These are phyloP conservation scores for Fusarium sp. DNA, from an alignment of 2,329 filamentous ascomycete genomes.

Conservation along the genomic window DNA sequence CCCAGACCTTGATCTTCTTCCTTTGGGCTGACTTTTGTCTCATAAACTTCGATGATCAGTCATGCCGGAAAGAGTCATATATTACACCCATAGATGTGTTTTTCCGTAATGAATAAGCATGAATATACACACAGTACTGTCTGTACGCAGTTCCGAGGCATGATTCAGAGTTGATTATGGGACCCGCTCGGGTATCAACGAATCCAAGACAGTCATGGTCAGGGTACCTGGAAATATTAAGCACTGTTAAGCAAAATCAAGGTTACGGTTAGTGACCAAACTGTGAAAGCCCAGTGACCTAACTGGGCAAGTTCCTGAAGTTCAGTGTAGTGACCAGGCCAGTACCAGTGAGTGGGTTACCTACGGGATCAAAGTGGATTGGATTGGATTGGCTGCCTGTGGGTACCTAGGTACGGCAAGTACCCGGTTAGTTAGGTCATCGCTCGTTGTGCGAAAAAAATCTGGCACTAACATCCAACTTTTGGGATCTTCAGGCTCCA, in stretches of 20 bases:
- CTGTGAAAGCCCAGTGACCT: slow-evolving; percentile 1
- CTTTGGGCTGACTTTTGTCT: not conserved
- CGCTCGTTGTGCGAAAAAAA: slow-evolving; percentile 49
- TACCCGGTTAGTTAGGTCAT: slow-evolving; percentile 38
- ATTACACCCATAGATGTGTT: not conserved
- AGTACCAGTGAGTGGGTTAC: slow-evolving; percentile 3
- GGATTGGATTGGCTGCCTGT: slow-evolving; percentile 26
- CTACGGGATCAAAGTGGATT: slow-evolving; percentile 5
- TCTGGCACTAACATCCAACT: slow-evolving; percentile 51
- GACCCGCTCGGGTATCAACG: slow-evolving; percentile 32
- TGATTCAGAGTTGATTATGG: slow-evolving; percentile 21
- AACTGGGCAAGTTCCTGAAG: not conserved
- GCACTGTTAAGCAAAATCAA: slow-evolving; percentile 11
- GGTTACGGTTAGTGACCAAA: slow-evolving; percentile 26
- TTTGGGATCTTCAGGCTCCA: slow-evolving; percentile 45
- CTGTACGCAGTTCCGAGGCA: not conserved
- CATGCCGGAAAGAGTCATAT: not conserved
- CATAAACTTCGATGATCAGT: not conserved
- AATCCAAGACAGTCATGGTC: not conserved
- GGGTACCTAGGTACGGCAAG: slow-evolving; percentile 12
- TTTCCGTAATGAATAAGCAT: not conserved
- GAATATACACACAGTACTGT: not conserved
- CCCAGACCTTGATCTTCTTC: not conserved
- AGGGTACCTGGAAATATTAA: slow-evolving; percentile 16
- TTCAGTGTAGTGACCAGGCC: not conserved